A percentile compares a stretch with the other conserved stretches of the same genome.
Conservation (phyloP, 2,329 filamentous ascomycete species). For the Verticillium dahliae region DNA sequence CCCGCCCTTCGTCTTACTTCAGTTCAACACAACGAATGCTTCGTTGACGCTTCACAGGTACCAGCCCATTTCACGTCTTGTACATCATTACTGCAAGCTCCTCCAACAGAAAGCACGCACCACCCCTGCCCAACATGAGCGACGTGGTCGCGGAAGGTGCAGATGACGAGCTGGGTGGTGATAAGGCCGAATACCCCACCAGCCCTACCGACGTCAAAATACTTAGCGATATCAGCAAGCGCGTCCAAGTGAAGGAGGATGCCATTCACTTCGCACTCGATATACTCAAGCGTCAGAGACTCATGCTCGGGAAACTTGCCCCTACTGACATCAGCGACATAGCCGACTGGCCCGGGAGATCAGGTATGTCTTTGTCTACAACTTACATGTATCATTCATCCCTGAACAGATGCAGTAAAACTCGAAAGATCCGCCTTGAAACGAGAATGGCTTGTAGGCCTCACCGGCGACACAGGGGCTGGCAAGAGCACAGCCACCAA, state of each 20-base stretch:
- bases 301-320: neutral
- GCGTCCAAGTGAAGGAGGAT: neutral
- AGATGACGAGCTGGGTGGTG: neutral
- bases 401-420: neutral
- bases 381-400: neutral
- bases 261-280: neutral
- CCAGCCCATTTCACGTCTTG: too few species aligned
- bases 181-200: neutral
- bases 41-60: too few species aligned
- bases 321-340: neutral
- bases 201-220: neutral
- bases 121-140: too few species aligned
- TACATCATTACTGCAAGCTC: too few species aligned
- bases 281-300: neutral
- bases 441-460: neutral
- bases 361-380: neutral
- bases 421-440: neutral
- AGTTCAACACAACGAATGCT: too few species aligned
- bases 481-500: constrained; percentile 13
- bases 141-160: neutral
- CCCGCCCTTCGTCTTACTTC: too few species aligned
- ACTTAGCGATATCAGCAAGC: neutral
- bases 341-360: neutral
- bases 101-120: too few species aligned
- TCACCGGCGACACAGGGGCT: constrained; percentile 10